Evolutionary conservation across 768 basidiomycete species (phyloP), one percentile per base, ranked within the genome.

Genomic region (Termitomyces heimii): DNA sequence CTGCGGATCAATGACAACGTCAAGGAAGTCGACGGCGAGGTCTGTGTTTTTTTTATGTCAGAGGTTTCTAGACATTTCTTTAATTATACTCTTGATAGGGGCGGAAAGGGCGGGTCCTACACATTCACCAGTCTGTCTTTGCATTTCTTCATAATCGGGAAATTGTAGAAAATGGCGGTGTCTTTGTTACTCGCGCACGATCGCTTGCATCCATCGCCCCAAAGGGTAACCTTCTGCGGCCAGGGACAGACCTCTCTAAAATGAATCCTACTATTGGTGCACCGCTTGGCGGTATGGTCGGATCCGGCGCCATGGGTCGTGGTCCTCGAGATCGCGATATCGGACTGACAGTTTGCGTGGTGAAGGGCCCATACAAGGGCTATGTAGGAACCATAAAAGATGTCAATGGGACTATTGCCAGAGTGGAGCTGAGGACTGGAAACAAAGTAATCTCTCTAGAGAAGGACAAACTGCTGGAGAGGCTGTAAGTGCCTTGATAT

Each of bases 61-160:
- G 9, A 43, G 37, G 34, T n/a, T 5, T n/a, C 5, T 45, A 14
- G 31, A 53, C 14, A 20, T 20, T 57, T 37, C 18, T 16, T 49
- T 61, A 60, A 60, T 52, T 22, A 12, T 14, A 24, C 53, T 31
- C 43, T 37, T 34, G 53, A n/a, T 49, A 96, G 88, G 77, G 77
- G 37, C 89, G 95, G 5, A 91, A 88, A 80, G 97, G 97, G 46
- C 82, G 84, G 56, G 89, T 98, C 13, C 76, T 99, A 28, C 95
- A 98, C 66, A 93, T 94, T 43, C 89, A 96, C 70, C 94, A 96
- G 67, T 93, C 94, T 0, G 86, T 92, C 71, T 96, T 86, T 64
- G 94, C 92, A 3, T 99, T 98, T 79, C 73, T 98, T 46, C 89
- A 95, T 73, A 96, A 95, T 65, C 88, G 95, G 14, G 94, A 98